These are phyloP conservation scores for Chaetomium sp. DNA, from an alignment of 2,329 filamentous ascomycete species.

Conservation along the genomic window DNA sequence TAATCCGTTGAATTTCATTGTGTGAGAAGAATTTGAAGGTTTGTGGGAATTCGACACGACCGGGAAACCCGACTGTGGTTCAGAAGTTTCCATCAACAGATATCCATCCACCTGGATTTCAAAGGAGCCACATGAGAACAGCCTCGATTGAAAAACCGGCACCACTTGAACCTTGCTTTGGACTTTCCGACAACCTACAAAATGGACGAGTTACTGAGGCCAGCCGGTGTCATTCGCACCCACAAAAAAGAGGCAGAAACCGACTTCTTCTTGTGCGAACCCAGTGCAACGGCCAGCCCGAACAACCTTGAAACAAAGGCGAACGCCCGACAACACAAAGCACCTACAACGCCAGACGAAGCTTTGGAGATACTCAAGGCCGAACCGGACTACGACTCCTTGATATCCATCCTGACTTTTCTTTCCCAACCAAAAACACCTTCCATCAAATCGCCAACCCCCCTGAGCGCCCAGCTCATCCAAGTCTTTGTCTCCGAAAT, in stretches of 20 bases:
- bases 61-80: too few relatives aligned
- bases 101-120: too few relatives aligned
- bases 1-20: too few relatives aligned
- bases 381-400: constrained; percentile 54
- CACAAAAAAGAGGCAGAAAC: constrained; percentile 33
- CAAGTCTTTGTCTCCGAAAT: constrained; percentile 68
- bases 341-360: constrained; percentile 36
- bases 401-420: constrained; percentile 48
- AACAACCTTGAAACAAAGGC: neutral
- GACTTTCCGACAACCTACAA: neutral
- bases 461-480: constrained; percentile 67
- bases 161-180: too few relatives aligned
- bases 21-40: too few relatives aligned
- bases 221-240: constrained; percentile 33
- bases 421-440: constrained; percentile 40
- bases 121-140: too few relatives aligned
- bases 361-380: constrained; percentile 53
- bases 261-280: constrained; percentile 18
- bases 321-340: neutral
- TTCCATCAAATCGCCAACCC: constrained; percentile 55
- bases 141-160: neutral
- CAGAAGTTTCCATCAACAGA: too few relatives aligned
- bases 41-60: too few relatives aligned
- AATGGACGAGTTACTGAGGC: constrained; percentile 53
- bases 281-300: constrained; percentile 19